Base-by-base conservation (phyloP, 2,329 filamentous ascomycete species). In the Penicillium sp. region DNA sequence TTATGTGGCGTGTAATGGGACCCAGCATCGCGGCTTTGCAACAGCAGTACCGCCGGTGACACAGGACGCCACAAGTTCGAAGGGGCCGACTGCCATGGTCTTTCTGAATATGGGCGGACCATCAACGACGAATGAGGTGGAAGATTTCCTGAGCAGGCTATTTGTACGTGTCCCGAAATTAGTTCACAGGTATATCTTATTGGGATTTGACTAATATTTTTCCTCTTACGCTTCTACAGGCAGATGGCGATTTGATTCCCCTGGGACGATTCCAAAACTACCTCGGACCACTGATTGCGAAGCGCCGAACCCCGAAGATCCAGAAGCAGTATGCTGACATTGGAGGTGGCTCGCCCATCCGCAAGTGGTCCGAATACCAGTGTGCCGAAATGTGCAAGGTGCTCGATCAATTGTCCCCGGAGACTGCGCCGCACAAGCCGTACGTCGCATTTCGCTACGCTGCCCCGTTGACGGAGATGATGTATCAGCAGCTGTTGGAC, bases 101-200 rank as follows among this genome's bases (percentile, higher is more conserved):
- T 96, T 98, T 64, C 81, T 98, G 73, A 98, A 98, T 72, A 98
- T 98, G 93, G 93, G 93, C 50, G 93, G 93, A 0, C 93, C 93
- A 3, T 87, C 88, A 1, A 95, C 87, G 3, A 86, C 85, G 4
- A 81, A 84, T 57, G 89, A 98, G 73, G 93, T 98, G 28, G 84
- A 85, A 59, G 82, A 85, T 69, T 98, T 97, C 65, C 74, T 98
- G 39, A 93, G 86, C 67, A 83, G 90, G 59, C 76, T 98, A 57
- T 98, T 98, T 72, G 91, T 95, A 79, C 49, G 86, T 71, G 16
- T 40, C 22, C 11, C 5, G 7, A 28, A 31, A 34, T 11, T 3
- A 4, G 18, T 23, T 7, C 18, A 20, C n/a, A 27, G 14, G 5
- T 22, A 34, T 14, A 37, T 31, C 32, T 31, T 10, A 14, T 36